These are phyloP conservation scores for Sechiopsis laciniata DNA, from an alignment of 306 rosid species.

Conservation along the genomic window DNA sequence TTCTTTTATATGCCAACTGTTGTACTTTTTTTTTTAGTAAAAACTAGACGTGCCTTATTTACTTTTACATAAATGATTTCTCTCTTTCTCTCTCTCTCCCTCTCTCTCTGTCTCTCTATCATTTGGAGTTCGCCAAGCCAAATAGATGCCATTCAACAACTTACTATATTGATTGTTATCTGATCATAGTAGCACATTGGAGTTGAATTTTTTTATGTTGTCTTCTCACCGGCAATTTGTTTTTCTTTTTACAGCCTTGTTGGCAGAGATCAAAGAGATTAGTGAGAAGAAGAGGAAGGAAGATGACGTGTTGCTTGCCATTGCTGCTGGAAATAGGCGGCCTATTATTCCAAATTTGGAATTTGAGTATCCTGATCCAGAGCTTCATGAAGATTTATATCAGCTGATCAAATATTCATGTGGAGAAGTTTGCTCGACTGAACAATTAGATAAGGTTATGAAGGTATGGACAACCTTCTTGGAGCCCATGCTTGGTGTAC, in stretches of 20 bases:
- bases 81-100: background rate
- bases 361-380: conserved; percentile 72
- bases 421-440: conserved; percentile 90
- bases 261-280: conserved; percentile 90
- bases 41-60: background rate
- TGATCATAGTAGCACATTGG: background rate
- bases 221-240: background rate
- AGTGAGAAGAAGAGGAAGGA: conserved; percentile 95
- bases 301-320: conserved; percentile 91
- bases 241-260: conserved; percentile 52
- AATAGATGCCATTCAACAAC: background rate
- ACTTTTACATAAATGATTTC: background rate
- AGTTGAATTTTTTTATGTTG: background rate
- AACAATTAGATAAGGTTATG: conserved; percentile 88
- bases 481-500: conserved; percentile 89
- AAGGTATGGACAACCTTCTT: conserved; percentile 94
- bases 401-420: conserved; percentile 90
- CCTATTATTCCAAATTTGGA: conserved; percentile 88
- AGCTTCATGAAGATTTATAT: conserved; percentile 87
- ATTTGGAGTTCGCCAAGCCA: background rate
- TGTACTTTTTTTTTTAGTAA: too few relatives aligned
- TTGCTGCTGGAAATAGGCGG: conserved; percentile 91
- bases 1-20: background rate
- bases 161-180: background rate
- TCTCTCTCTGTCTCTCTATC: conserved; percentile 1